These are phyloP conservation scores for Hapsidospora chrysogenum DNA, from an alignment of 495 filamentous ascomycete species.

Conservation along the genomic window DNA sequence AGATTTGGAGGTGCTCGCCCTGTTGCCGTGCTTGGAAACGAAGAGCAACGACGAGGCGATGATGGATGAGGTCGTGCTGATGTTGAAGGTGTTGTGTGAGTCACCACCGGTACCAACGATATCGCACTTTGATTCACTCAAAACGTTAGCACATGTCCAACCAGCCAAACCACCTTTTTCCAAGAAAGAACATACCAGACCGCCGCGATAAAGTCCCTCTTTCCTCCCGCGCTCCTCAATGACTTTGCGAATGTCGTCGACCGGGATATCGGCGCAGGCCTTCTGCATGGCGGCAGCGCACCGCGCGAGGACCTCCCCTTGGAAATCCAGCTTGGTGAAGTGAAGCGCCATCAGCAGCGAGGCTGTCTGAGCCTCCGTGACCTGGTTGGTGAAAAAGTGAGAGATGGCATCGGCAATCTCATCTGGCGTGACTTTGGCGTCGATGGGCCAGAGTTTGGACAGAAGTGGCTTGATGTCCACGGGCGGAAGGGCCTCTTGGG, in stretches of 20 bases:
- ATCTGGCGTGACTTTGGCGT: slow-evolving; percentile 43
- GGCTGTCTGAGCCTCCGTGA: slow-evolving; percentile 69
- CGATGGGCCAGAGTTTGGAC: slow-evolving; percentile 51
- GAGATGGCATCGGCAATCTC: slow-evolving; percentile 81
- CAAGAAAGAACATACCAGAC: slow-evolving; percentile 33
- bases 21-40: slow-evolving; percentile 89
- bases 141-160: slow-evolving; percentile 1
- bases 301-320: slow-evolving; percentile 64
- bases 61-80: slow-evolving; percentile 87
- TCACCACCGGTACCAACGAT: slow-evolving; percentile 98
- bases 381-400: slow-evolving; percentile 69
- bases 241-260: slow-evolving; percentile 14
- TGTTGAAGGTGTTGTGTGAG: slow-evolving; percentile 93
- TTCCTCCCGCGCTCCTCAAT: slow-evolving; percentile 36
- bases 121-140: slow-evolving; percentile 45
- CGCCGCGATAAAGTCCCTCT: slow-evolving; percentile 55
- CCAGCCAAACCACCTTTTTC: neutral
- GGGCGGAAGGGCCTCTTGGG: slow-evolving; percentile 8
- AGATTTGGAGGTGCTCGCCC: slow-evolving; percentile 86
- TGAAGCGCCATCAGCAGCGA: slow-evolving; percentile 77
- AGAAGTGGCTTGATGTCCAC: slow-evolving; percentile 71
- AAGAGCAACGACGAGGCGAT: slow-evolving; percentile 69
- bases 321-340: slow-evolving; percentile 64
- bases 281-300: slow-evolving; percentile 51
- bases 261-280: slow-evolving; percentile 33